A percentile compares a stretch with the other conserved stretches of the same genome.
Conservation (phyloP, 2,329 filamentous ascomycete species). For the Neonectria punicea region DNA sequence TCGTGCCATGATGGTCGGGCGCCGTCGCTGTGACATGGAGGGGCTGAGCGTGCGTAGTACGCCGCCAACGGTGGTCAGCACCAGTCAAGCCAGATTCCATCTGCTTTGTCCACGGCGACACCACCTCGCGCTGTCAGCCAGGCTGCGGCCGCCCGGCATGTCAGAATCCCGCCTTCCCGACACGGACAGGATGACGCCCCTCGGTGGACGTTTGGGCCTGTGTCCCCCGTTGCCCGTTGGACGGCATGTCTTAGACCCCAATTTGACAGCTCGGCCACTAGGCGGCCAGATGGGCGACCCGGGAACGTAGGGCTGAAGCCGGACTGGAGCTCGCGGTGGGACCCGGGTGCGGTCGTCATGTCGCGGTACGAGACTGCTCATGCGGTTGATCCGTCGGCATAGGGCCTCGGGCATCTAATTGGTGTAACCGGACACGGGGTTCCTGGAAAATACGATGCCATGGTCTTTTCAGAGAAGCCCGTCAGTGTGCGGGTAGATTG, state of each 20-base stretch:
- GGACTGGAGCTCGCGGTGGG: slow-evolving; percentile 18
- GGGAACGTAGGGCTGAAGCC: slow-evolving; percentile 27
- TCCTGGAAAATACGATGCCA: slow-evolving; percentile 4
- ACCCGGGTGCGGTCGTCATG: slow-evolving; percentile 12
- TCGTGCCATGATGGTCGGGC: not conserved
- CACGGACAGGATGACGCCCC: slow-evolving; percentile 8
- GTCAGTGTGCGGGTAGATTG: slow-evolving; percentile 14
- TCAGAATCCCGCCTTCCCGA: slow-evolving; percentile 9
- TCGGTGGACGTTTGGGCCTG: not conserved
- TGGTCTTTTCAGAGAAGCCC: slow-evolving; percentile 1
- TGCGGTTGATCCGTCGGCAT: not conserved
- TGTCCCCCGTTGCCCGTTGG: not conserved
- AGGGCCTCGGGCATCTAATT: slow-evolving; percentile 5
- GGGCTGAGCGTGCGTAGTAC: slow-evolving; percentile 19
- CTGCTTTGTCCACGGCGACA: not conserved
- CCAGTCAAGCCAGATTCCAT: slow-evolving; percentile 10
- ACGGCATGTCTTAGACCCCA: slow-evolving; percentile 10
- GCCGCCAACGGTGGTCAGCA: slow-evolving; percentile 25
- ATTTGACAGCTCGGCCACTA: slow-evolving; percentile 9
- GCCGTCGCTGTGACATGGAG: slow-evolving; percentile 15
- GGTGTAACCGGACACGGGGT: not conserved
- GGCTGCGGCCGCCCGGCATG: slow-evolving; percentile 5
- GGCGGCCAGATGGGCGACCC: slow-evolving; percentile 16
- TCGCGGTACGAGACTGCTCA: slow-evolving; percentile 7
- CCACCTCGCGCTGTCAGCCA: slow-evolving; percentile 13